Evolutionary conservation across 495 filamentous ascomycete species (phyloP), one percentile per base, ranked within the genome.

Genomic region (Penicillium odoratum): DNA sequence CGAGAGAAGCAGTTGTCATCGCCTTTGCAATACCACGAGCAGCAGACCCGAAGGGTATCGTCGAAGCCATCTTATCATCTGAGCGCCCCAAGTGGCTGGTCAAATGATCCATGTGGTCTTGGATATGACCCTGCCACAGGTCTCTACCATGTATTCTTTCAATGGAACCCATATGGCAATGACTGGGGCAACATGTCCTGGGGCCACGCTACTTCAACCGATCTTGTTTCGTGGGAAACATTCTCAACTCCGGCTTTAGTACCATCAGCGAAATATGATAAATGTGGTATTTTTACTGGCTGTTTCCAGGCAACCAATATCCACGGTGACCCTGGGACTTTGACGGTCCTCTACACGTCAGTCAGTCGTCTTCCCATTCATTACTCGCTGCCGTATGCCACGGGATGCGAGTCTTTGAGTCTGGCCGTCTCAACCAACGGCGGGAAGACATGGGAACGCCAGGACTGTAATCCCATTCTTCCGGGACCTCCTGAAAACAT

Each of bases 71-170:
- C 57, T 5, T 80, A 70, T 46, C 83, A 85, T 58, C 70, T 86
- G 40, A 69, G 70, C 6, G 78, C 82, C 6, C 76, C 81, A 5
- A 66, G 66, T 48, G 79, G 79, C 28, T 85, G 81, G 81, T 69
- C 83, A 70, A 84, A 85, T 55, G 83, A 85, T 33, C 83, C 83
- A 5, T 83, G 81, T 53, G 81, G 77, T 8, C 65, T 79, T 18
- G 76, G 80, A 52, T 85, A 83, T 48, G 81, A 85, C 58, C 78
- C 78, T 13, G 58, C 57, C 16, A 77, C 73, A 6, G 63, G 67
- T 10, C 50, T 65, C 7, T 77, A 79, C 51, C 77, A 81, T 44
- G 31, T 78, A 7, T 72, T 68, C 46, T 79, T 74, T 59, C 78
- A 81, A 66, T 81, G 74, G 71, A 81, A 81, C 49, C 77, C 78